Conservation (phyloP, 768 basidiomycete genomes). For the Pholiota microspora region DNA sequence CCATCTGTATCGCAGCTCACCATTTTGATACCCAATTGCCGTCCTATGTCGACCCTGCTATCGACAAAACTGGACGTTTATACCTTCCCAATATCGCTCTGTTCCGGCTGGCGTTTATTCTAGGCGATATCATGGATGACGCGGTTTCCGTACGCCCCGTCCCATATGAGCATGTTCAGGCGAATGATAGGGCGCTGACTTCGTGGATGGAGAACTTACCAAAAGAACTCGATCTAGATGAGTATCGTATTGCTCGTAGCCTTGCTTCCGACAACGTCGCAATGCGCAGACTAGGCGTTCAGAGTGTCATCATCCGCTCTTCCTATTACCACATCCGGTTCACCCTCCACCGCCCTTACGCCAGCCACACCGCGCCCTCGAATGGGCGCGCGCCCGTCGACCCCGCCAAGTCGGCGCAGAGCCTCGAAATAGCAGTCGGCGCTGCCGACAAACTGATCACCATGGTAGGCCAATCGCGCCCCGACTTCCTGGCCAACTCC, state of each 20-base stretch:
- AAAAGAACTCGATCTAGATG: conserved; percentile 71
- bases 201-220: conserved; percentile 82
- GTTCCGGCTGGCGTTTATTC: conserved; percentile 72
- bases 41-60: conserved; percentile 58
- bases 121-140: conserved; percentile 85
- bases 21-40: conserved; percentile 84
- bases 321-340: conserved; percentile 84
- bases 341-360: conserved; percentile 79
- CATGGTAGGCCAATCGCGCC: conserved; percentile 72
- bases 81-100: conserved; percentile 76
- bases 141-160: conserved; percentile 81
- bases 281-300: conserved; percentile 70
- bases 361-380: conserved; percentile 33
- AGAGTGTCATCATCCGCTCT: conserved; percentile 77
- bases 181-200: conserved; percentile 67
- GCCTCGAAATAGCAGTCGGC: conserved; percentile 70
- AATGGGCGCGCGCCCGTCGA: conserved; percentile 26
- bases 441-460: conserved; percentile 79
- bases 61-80: conserved; percentile 63
- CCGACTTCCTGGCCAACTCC: conserved; percentile 70
- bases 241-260: conserved; percentile 69
- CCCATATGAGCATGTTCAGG: conserved; percentile 67
- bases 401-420: conserved; percentile 48
- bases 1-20: conserved; percentile 70
- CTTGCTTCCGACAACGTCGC: conserved; percentile 60